These are phyloP conservation scores for Sporisorium reilianum DNA, from an alignment of 1,284 basidiomycete genomes.

Conservation along the genomic window DNA sequence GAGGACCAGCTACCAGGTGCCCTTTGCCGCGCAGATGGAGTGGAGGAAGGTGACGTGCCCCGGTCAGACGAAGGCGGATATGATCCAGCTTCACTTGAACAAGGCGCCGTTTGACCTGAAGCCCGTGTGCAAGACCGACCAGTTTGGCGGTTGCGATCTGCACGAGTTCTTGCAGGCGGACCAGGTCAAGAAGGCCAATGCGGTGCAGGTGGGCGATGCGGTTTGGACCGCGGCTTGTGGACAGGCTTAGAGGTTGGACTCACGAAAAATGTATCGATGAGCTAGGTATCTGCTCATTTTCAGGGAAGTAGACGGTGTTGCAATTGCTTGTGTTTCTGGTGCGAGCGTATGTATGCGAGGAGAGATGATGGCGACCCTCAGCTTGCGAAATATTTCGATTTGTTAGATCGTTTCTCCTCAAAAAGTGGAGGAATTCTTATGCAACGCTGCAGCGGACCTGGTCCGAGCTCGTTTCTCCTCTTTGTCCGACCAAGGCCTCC, in stretches of 20 bases:
- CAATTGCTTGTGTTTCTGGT: too few relatives aligned
- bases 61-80: slow-evolving; percentile 69
- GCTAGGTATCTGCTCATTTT: too few relatives aligned
- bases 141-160: slow-evolving; percentile 25
- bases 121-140: slow-evolving; percentile 21
- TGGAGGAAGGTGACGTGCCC: slow-evolving; percentile 72
- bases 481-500: neutral
- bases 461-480: slow-evolving; percentile 10
- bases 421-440: slow-evolving; percentile 11
- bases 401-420: neutral
- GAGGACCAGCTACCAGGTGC: slow-evolving; percentile 71
- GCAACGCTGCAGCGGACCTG: slow-evolving; percentile 28
- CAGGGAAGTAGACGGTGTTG: too few relatives aligned
- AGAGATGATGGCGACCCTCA: too few relatives aligned
- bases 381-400: neutral
- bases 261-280: too few relatives aligned
- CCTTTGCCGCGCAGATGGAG: slow-evolving; percentile 72
- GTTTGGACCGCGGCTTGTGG: slow-evolving; percentile 39
- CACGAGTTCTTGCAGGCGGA: slow-evolving; percentile 14
- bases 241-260: neutral
- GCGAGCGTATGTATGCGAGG: too few relatives aligned
- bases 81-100: slow-evolving; percentile 73
- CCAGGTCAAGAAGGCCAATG: slow-evolving; percentile 25
- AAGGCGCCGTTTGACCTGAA: slow-evolving; percentile 69
- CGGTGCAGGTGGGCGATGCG: slow-evolving; percentile 22